These are phyloP conservation scores for Gaeumannomyces sp. DNA, from an alignment of 2,329 filamentous ascomycete genomes.

Conservation along the genomic window DNA sequence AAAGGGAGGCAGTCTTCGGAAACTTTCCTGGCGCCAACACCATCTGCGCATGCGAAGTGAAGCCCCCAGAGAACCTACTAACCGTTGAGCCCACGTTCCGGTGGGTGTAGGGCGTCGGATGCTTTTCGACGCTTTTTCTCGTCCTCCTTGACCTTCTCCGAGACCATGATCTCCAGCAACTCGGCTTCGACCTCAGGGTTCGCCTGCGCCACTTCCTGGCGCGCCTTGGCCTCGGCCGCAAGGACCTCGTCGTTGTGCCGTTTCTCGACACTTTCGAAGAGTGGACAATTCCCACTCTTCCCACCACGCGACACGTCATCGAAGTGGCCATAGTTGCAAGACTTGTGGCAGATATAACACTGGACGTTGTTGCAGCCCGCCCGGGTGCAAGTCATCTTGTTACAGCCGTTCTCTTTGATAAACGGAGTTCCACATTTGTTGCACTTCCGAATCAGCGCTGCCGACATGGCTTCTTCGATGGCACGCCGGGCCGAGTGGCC, in stretches of 20 bases:
- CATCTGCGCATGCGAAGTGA: too few relatives aligned
- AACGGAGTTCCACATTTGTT: constrained; percentile 66
- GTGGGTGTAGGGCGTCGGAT: background rate
- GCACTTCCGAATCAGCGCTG: constrained; percentile 70
- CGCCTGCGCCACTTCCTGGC: constrained; percentile 46
- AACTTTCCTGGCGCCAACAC: too few relatives aligned
- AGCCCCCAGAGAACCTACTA: background rate
- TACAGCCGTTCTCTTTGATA: constrained; percentile 74
- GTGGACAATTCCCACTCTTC: constrained; percentile 51
- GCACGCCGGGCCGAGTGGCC: constrained; percentile 55
- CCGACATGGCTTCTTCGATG: constrained; percentile 81
- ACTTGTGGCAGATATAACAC: constrained; percentile 68
- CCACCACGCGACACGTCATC: constrained; percentile 43
- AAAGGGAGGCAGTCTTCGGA: too few relatives aligned
- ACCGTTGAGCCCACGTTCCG: background rate
- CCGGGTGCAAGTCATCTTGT: constrained; percentile 72
- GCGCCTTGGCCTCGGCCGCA: constrained; percentile 52
- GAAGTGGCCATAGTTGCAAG: constrained; percentile 66
- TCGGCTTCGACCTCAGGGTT: constrained; percentile 56
- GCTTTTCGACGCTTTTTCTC: constrained; percentile 24
- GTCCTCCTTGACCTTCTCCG: constrained; percentile 42
- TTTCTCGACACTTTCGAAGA: constrained; percentile 57
- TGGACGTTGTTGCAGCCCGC: constrained; percentile 44
- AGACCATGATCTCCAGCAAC: constrained; percentile 53
- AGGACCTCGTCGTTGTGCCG: constrained; percentile 59